phyloP scores from a whole-genome alignment of 306 rosid species.

The Prosopis cineraria region DNA sequence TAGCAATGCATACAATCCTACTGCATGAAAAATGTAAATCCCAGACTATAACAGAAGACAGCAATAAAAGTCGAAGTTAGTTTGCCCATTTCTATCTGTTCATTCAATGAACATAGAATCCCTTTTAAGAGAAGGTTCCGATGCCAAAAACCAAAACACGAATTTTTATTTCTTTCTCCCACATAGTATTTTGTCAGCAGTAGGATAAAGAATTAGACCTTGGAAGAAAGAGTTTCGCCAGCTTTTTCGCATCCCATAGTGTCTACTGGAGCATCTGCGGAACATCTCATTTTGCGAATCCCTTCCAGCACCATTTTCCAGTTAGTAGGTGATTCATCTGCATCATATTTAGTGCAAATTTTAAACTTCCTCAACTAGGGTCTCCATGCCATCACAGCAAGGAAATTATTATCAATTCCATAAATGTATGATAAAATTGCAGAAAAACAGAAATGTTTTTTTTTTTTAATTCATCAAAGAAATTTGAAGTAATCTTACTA shows the following conservation, averaged over 20 bases:
- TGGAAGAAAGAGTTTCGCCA: conserved; percentile 61
- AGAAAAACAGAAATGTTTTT: neutral
- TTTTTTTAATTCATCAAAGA: neutral
- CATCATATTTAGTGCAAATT: conserved; percentile 30
- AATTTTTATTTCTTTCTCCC: neutral
- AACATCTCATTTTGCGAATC: conserved; percentile 70
- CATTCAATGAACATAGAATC: conserved; percentile 1
- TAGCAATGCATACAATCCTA: neutral
- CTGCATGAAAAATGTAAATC: neutral
- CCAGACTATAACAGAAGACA: neutral
- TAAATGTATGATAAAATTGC: conserved; percentile 1
- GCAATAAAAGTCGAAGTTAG: neutral
- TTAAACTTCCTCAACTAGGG: conserved; percentile 24
- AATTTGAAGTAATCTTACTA: conserved; percentile 37
- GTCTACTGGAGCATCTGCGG: conserved; percentile 86
- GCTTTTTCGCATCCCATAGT: conserved; percentile 63
- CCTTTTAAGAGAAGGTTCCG: neutral
- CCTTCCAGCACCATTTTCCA: conserved; percentile 84
- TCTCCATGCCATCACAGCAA: neutral
- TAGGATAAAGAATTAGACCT: conserved; percentile 52
- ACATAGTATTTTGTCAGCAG: conserved; percentile 6
- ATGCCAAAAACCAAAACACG: conserved; percentile 18
- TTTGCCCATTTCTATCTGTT: conserved; percentile 4
- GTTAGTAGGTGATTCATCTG: conserved; percentile 66
- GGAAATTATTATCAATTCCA: conserved; percentile 21